Conservation (phyloP, 495 filamentous ascomycete species). For the Aspergillus cavernicola region DNA sequence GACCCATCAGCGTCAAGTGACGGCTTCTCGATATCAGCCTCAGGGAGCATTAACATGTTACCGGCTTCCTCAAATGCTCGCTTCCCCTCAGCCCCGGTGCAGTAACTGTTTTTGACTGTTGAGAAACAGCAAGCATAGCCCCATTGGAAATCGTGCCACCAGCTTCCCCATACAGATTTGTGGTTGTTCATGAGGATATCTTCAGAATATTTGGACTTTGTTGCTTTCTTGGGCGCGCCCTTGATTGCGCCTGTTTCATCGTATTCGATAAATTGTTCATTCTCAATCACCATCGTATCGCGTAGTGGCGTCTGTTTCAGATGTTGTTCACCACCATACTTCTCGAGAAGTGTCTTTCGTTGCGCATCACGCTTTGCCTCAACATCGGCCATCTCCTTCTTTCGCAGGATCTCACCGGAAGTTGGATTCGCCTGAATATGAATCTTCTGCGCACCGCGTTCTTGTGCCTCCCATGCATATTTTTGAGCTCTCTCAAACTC, state of each 20-base stretch:
- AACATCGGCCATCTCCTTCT: slow-evolving; percentile 68
- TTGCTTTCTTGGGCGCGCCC: slow-evolving; percentile 68
- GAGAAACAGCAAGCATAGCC: slow-evolving; percentile 97
- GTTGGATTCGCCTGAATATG: slow-evolving; percentile 97
- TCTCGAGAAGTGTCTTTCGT: slow-evolving; percentile 70
- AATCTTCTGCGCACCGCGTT: slow-evolving; percentile 67
- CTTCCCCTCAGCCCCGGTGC: slow-evolving; percentile 84
- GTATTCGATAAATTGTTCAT: slow-evolving; percentile 91
- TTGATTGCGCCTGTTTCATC: slow-evolving; percentile 87
- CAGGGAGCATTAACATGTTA: slow-evolving; percentile 46
- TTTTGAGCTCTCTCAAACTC: slow-evolving; percentile 88
- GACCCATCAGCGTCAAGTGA: slow-evolving; percentile 15
- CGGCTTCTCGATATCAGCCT: slow-evolving; percentile 26
- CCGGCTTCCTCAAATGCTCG: slow-evolving; percentile 66
- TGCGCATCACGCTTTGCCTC: slow-evolving; percentile 64
- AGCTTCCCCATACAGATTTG: slow-evolving; percentile 90
- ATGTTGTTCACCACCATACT: slow-evolving; percentile 76
- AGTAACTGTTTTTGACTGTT: slow-evolving; percentile 91
- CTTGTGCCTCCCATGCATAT: slow-evolving; percentile 95
- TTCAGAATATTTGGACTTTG: slow-evolving; percentile 86
- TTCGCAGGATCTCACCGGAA: slow-evolving; percentile 77
- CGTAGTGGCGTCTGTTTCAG: slow-evolving; percentile 59
- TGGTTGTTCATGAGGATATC: slow-evolving; percentile 90
- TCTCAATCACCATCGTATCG: slow-evolving; percentile 67
- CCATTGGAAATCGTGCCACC: slow-evolving; percentile 95